Evolutionary conservation across 1,139 yeast genomes (phyloP).

Genomic region (Geotrichum cucujoidarum): DNA sequence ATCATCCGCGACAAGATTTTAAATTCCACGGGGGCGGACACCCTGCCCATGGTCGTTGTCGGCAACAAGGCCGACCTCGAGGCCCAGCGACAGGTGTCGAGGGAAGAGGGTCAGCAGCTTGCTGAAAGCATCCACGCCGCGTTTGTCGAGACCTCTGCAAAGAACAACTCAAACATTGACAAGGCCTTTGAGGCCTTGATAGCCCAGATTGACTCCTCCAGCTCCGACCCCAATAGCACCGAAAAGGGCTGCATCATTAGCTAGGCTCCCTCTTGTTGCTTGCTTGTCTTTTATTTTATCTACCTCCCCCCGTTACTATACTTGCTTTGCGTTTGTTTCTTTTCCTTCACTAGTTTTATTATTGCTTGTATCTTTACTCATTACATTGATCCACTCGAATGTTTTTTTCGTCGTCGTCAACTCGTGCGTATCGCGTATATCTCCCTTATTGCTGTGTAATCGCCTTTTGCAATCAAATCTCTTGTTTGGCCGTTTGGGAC

Average conservation of each 20-base stretch:
- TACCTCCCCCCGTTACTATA: too few species aligned
- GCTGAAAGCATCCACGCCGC: constrained; percentile 60
- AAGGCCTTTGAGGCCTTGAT: constrained; percentile 63
- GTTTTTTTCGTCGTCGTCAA: too few species aligned
- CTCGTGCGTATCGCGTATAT: too few species aligned
- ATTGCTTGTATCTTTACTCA: too few species aligned
- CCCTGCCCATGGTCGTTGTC: constrained; percentile 72
- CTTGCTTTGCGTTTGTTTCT: too few species aligned
- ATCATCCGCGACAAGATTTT: constrained; percentile 80
- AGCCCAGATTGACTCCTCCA: constrained; percentile 62
- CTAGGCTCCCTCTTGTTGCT: constrained; percentile 15
- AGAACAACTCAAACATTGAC: constrained; percentile 61
- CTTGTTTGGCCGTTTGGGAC: too few species aligned
- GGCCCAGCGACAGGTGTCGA: constrained; percentile 53
- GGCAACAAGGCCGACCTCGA: constrained; percentile 82
- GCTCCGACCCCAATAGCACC: constrained; percentile 43
- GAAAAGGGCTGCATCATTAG: constrained; percentile 36
- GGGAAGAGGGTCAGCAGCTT: constrained; percentile 57
- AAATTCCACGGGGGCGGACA: constrained; percentile 66
- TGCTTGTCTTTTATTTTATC: too few species aligned
- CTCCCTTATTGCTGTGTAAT: too few species aligned
- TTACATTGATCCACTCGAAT: too few species aligned
- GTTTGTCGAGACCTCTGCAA: constrained; percentile 82
- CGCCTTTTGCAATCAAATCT: too few species aligned
- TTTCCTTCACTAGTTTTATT: too few species aligned